Evolutionary conservation across 805 yeast species (phyloP), one percentile per base, ranked within the genome.

Genomic region (Candida yuanshanica): DNA sequence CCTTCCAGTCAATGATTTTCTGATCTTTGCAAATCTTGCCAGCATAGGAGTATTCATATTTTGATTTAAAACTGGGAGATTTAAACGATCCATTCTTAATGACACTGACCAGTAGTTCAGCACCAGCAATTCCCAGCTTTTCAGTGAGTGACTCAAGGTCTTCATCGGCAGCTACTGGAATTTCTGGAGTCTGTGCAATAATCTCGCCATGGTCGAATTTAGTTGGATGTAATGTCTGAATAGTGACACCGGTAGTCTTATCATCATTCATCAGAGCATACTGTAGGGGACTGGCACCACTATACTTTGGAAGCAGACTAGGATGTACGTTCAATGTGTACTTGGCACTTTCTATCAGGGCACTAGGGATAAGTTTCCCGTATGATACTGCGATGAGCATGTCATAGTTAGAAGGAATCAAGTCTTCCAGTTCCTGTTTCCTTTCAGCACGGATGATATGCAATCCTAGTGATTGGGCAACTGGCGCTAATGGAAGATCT

Each of bases 271-370:
- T 58, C 11, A 93, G 60, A 0, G 96, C 80, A 45, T 77, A 71
- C 46, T 91, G 98, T 4, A 93, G 63, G 0, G 99, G 99, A 2
- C 96, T 83, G 0, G 97, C 81, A 1, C 99, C 99, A 3, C 88
- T 75, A 51, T 85, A 77, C 35, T 64, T 65, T 0, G 99, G 99
- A 8, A 93, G 69, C 7, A 89, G 58, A 0, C 96, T 88, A 0
- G 99, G 99, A 58, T 93, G 99, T 1, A 93, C 88, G 56, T 93
- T 93, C 21, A 93, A 56, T 0, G 97, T 95, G 53, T 60, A 77
- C 11, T 60, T 58, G 17, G 80, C 63, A 0, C 58, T 37, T 0
- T 54, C 37, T 2, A 93, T 60, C 48, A 88, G 77, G 2, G 58
- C 43, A 0, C 62, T 64, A 0, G 98, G 97, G 4, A 93, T 88